Conservation (phyloP, 2,329 filamentous ascomycete species). For the Diaporthe helianthi region DNA sequence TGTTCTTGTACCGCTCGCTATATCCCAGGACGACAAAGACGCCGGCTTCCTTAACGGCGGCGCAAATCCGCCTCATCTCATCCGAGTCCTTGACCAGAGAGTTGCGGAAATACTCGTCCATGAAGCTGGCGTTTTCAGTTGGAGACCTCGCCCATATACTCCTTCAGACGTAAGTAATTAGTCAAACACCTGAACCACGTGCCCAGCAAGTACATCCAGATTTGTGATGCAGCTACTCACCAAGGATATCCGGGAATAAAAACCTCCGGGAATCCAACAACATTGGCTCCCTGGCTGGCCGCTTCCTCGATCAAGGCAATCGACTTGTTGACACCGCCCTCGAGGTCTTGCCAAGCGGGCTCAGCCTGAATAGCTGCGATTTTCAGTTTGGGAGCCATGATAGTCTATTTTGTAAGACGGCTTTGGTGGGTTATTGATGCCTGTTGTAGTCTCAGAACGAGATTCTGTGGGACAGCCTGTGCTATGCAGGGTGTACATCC, state of each 20-base stretch:
- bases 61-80: slow-evolving; percentile 52
- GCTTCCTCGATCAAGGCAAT: slow-evolving; percentile 45
- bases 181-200: not conserved
- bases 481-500: no score
- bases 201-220: not conserved
- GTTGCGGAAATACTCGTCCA: slow-evolving; percentile 55
- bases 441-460: not conserved
- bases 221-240: slow-evolving; percentile 41
- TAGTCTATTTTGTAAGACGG: not conserved
- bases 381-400: slow-evolving; percentile 12
- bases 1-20: slow-evolving; percentile 52
- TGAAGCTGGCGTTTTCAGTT: slow-evolving; percentile 45
- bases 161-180: slow-evolving; percentile 34
- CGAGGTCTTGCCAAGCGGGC: slow-evolving; percentile 24
- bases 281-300: slow-evolving; percentile 42
- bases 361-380: slow-evolving; percentile 25
- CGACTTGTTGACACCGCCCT: slow-evolving; percentile 39
- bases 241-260: slow-evolving; percentile 56
- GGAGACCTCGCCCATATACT: slow-evolving; percentile 41
- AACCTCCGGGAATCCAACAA: slow-evolving; percentile 52
- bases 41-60: slow-evolving; percentile 53
- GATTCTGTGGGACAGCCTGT: not conserved
- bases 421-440: not conserved
- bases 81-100: slow-evolving; percentile 48
- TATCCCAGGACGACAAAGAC: slow-evolving; percentile 56